Conservation (phyloP, 331 rosid genomes). For the Pyracantha coccinea region DNA sequence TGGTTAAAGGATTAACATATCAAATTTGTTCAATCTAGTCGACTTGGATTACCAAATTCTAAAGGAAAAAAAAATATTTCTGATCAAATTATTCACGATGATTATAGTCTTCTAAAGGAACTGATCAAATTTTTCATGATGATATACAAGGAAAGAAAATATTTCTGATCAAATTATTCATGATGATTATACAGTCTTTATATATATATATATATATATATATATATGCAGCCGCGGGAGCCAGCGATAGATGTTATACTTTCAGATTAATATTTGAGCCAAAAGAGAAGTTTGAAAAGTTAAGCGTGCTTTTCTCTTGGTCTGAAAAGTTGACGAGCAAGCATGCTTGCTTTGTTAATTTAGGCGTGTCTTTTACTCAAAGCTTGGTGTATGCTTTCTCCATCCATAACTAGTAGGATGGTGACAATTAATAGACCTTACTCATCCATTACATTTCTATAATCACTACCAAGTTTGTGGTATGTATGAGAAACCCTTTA, state of each 20-base stretch:
- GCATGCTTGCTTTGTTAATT: background rate
- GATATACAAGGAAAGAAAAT: no score
- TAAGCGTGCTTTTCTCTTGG: background rate
- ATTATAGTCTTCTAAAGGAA: no score
- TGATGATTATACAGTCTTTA: background rate
- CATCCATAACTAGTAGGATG: background rate
- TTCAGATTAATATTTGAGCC: background rate
- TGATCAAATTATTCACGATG: no score
- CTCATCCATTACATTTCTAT: background rate
- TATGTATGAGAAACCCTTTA: background rate
- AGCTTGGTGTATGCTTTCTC: background rate
- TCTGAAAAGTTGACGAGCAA: background rate
- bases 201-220: background rate
- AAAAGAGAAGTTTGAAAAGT: background rate
- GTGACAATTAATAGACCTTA: background rate
- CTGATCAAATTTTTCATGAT: no score
- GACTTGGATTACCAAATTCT: no score
- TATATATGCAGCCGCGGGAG: background rate
- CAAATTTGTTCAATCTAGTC: background rate
- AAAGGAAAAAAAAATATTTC: no score
- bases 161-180: background rate
- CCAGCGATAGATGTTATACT: background rate
- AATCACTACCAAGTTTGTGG: background rate
- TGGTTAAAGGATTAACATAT: background rate
- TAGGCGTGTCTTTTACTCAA: background rate